Evolutionary conservation across 352 stramenopile species (phyloP).

Genomic region (Blastocystis sp.): DNA sequence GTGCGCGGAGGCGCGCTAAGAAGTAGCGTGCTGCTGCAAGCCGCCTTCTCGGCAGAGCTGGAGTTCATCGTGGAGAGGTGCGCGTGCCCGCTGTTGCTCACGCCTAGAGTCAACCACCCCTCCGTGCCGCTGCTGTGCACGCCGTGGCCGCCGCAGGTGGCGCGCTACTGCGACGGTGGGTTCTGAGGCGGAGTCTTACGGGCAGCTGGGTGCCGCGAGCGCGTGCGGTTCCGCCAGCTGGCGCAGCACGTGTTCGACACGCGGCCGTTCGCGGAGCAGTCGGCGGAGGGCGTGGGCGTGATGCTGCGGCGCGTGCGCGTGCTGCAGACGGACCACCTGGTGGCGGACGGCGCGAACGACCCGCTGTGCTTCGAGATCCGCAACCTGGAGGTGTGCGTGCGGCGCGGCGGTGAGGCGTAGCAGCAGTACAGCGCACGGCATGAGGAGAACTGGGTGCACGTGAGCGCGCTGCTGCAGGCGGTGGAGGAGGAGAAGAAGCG

Average conservation of each 20-base stretch:
- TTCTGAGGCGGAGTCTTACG: neutral
- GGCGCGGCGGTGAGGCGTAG: neutral
- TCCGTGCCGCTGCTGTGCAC: too few relatives aligned
- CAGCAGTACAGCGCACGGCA: neutral
- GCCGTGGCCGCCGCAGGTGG: neutral
- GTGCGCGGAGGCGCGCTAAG: neutral
- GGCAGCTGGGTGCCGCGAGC: neutral
- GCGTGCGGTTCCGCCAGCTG: neutral
- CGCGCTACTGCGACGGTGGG: neutral
- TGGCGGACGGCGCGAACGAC: neutral
- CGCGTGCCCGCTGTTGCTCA: neutral
- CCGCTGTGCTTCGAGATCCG: slow-evolving; percentile 30
- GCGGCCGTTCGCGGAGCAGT: neutral
- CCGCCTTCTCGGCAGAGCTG: neutral
- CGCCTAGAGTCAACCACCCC: neutral
- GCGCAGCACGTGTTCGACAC: neutral
- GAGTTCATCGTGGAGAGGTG: neutral
- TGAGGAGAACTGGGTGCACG: neutral
- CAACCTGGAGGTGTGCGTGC: neutral
- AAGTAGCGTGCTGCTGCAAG: neutral
- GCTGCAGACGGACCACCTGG: neutral
- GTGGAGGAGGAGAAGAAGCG: neutral
- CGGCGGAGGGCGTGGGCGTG: neutral
- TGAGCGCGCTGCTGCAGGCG: neutral
- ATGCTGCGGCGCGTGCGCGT: neutral